Conservation (phyloP, 805 yeast genomes). For the Pichia insulana region DNA sequence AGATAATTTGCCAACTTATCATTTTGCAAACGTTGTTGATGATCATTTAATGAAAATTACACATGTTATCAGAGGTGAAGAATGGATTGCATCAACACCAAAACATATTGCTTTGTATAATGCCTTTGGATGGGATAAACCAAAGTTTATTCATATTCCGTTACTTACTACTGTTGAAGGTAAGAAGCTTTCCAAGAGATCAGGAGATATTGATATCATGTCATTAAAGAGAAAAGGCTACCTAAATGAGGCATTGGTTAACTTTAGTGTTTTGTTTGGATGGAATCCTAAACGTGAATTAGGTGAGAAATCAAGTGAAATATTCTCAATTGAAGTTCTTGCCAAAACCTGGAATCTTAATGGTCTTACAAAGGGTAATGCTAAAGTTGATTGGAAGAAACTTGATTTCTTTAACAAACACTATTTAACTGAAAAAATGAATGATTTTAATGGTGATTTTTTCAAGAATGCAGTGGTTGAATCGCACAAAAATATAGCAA, state of each 20-base stretch:
- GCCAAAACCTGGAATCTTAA: conserved; percentile 50
- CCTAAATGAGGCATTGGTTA: conserved; percentile 78
- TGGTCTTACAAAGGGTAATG: conserved; percentile 84
- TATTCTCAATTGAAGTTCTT: conserved; percentile 44
- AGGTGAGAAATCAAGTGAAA: conserved; percentile 43
- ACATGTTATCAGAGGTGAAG: conserved; percentile 95
- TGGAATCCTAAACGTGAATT: conserved; percentile 75
- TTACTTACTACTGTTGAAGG: conserved; percentile 63
- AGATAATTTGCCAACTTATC: conserved; percentile 95
- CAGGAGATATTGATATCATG: conserved; percentile 70
- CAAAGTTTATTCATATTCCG: conserved; percentile 84
- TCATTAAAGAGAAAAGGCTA: conserved; percentile 52
- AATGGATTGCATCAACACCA: conserved; percentile 95
- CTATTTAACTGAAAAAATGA: conserved; percentile 42
- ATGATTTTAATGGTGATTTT: conserved; percentile 24
- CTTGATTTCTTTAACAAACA: conserved; percentile 69
- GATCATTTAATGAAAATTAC: conserved; percentile 90
- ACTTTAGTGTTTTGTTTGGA: conserved; percentile 85
- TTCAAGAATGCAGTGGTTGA: conserved; percentile 32
- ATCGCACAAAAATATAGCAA: conserved; percentile 4
- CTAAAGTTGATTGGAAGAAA: conserved; percentile 78
- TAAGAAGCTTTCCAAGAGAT: conserved; percentile 78
- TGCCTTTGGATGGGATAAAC: conserved; percentile 82
- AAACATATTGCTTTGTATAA: conserved; percentile 81
- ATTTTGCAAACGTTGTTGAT: conserved; percentile 91